Base-by-base conservation (phyloP, 495 filamentous ascomycete genomes). In the Parathielavia hyrcaniae region DNA sequence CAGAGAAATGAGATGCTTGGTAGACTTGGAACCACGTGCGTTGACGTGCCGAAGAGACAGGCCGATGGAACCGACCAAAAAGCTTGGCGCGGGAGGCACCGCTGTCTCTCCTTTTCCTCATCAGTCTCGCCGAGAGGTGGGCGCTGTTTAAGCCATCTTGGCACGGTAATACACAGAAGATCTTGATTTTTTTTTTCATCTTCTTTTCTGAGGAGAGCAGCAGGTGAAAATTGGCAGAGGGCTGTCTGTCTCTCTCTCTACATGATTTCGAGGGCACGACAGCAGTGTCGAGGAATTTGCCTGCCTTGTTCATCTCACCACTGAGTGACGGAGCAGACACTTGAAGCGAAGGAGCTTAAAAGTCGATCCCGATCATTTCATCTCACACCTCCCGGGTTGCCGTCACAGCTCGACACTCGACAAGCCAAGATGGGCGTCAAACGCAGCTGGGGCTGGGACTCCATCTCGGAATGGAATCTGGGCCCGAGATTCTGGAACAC, bases 401-500 rank as follows among this genome's bases (percentile, higher is more conserved):
- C 14, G 17, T 19, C 40, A 4, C 49, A 50, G 13, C 49, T 49
- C n/a, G 16, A 17, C 17, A 14, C 49, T 49, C n/a, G 16, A 17
- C 17, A 14, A 14, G 40, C 30, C 2, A 36, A 1, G 9, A 60
- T 60, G 58, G 50, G 50, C 44, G 39, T 50, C 43, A 60, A 55
- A 17, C 17, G 26, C 40, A 48, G 17, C 12, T 45, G 30, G 49
- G 40, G 17, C 3, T 39, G 20, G 41, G 43, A 23, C 16, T 2
- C 13, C 3, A 26, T 52, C 41, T 22, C 17, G 9, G 49, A 50
- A 6, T 23, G 50, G 44, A 34, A 49, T 17, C 19, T 55, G 50
- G 41, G 26, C 5, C 55, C 35, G 1, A 41, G 41, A 38, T 16
- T 50, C 3, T 62, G 60, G 60, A 62, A 78, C 55, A 69, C 75